These are phyloP conservation scores for Tephrocybe rancida DNA, from an alignment of 768 basidiomycete genomes.

Conservation along the genomic window DNA sequence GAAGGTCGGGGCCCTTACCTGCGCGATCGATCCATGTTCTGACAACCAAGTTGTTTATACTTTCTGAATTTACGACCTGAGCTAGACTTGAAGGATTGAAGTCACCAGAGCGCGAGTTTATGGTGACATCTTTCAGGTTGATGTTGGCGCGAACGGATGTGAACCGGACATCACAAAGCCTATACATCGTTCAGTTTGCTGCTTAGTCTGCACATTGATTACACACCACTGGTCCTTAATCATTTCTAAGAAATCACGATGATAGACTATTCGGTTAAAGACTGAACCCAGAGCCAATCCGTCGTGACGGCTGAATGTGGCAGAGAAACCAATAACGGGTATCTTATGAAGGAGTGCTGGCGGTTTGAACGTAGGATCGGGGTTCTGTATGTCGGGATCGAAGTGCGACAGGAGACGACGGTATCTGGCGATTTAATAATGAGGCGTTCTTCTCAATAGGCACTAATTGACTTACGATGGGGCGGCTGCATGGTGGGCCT, in stretches of 20 bases:
- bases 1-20: conserved; percentile 43
- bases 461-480: conserved; percentile 62
- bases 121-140: conserved; percentile 63
- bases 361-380: conserved; percentile 43
- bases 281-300: conserved; percentile 86
- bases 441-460: neutral
- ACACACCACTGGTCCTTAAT: conserved; percentile 86
- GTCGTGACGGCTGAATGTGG: conserved; percentile 93
- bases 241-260: conserved; percentile 90
- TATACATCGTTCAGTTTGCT: conserved; percentile 25
- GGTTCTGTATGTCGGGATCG: conserved; percentile 61
- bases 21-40: conserved; percentile 87
- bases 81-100: conserved; percentile 81
- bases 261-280: conserved; percentile 91
- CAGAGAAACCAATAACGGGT: conserved; percentile 92
- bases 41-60: conserved; percentile 78
- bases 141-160: conserved; percentile 81
- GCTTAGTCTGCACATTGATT: conserved; percentile 1
- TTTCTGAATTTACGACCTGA: conserved; percentile 77
- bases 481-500: conserved; percentile 95
- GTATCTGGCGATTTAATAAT: conserved; percentile 48
- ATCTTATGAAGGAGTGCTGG: conserved; percentile 49
- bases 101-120: conserved; percentile 75
- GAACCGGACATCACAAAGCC: conserved; percentile 88
- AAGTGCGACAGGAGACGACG: conserved; percentile 85